Evolutionary conservation across 768 basidiomycete species (phyloP).

Genomic region (Chiua virens): DNA sequence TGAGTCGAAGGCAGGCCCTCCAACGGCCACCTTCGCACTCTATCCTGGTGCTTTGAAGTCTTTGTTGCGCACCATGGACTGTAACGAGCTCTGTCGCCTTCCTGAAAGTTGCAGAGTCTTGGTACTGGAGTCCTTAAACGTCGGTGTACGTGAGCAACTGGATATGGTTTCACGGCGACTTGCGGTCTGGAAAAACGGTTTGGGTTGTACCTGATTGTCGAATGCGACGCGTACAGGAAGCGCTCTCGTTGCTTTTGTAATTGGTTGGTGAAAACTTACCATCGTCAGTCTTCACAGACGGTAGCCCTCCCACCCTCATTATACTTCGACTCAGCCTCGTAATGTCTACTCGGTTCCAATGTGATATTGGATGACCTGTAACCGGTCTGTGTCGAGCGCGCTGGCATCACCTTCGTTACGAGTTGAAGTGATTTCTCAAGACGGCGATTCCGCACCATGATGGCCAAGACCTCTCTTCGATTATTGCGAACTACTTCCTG

Average conservation of each 20-base stretch:
- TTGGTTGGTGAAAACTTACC: constrained; percentile 13
- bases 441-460: background rate
- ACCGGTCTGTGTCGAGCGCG: constrained; percentile 15
- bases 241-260: constrained; percentile 10
- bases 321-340: constrained; percentile 25
- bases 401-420: constrained; percentile 1
- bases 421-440: background rate
- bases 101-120: constrained; percentile 16
- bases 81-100: constrained; percentile 24
- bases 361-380: constrained; percentile 18
- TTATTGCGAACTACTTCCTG: constrained; percentile 9
- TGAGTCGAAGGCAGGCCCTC: constrained; percentile 18
- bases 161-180: constrained; percentile 49
- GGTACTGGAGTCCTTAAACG: constrained; percentile 49
- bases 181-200: constrained; percentile 23
- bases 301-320: constrained; percentile 21
- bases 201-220: constrained; percentile 21
- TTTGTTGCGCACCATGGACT: constrained; percentile 55
- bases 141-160: constrained; percentile 51
- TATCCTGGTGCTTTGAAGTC: constrained; percentile 55
- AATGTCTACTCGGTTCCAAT: constrained; percentile 39
- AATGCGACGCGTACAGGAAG: constrained; percentile 39
- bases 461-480: constrained; percentile 36
- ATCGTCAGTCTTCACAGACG: constrained; percentile 19
- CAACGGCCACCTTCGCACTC: constrained; percentile 18